Base-by-base conservation (phyloP, 225 moss, liverwort and hornwort species). In the Climacium dendroides region DNA sequence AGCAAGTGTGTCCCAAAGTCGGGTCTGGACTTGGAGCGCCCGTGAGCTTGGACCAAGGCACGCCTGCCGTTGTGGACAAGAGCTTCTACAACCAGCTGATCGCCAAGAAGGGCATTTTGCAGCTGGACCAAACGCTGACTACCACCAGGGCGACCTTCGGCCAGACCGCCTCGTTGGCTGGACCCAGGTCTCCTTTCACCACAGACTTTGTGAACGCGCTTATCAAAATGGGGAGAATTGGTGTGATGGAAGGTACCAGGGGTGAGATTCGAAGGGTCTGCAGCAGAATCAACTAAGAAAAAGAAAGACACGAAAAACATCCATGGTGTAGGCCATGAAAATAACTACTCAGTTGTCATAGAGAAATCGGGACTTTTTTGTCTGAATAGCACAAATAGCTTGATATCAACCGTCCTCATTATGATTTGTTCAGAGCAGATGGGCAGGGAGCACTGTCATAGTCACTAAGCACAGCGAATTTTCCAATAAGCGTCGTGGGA, bases 221-320 rank as follows among this genome's bases (percentile, higher is more conserved):
- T 19, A 25, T 91, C 75, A 92, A 91, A 82, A 11, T 92, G 39
- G 91, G 91, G 5, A 88, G 80, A 3, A 19, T 92, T 54, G 92
- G 92, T 16, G 92, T 91, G 28, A n/a, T 87, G 83, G 43, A 91
- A 83, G 91, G 91, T 10, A 47, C 32, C 24, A n/a, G 22, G 2
- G 94, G 94, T 17, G 92, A 94, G 87, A 91, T 94, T 82, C 92
- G 93, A 72, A 86, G 13, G 17, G 71, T 91, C 39, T 94, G 94
- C 85, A 90, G 89, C 80, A 58, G 34, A 89, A 92, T 92, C 61
- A 92, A 92, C 83, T 91, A 26, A 70, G 73, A 61, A 19, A 67
- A 28, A 26, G 28, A 39, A 37, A 34, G 25, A 9, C 10, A 32
- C 11, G 63, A 14, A 64, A 63, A 63, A 24, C 15, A 81, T n/a